These are phyloP conservation scores for Blastocystis sp. DNA, from an alignment of 352 stramenopile genomes.

Conservation along the genomic window DNA sequence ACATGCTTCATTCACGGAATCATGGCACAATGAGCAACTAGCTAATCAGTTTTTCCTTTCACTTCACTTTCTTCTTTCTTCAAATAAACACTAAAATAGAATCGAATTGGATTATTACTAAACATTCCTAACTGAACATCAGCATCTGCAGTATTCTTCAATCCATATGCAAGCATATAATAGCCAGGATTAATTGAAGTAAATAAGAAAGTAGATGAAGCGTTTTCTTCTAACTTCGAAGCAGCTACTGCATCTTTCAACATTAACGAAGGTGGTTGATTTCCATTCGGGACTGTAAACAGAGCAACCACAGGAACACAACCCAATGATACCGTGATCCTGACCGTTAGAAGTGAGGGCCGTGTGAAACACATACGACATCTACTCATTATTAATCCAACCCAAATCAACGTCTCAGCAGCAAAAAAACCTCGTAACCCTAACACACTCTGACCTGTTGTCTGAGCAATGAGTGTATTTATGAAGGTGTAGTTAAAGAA, in stretches of 20 bases:
- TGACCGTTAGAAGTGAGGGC: not conserved
- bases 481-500: not conserved
- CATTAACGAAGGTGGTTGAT: not conserved
- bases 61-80: not conserved
- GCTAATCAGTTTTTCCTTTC: not conserved
- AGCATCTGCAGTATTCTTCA: slow-evolving; percentile 12
- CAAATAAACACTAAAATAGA: slow-evolving; percentile 41
- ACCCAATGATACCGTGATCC: not conserved
- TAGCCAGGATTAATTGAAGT: not conserved
- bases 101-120: not conserved
- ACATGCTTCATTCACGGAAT: not conserved
- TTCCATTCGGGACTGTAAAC: not conserved
- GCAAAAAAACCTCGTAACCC: not conserved
- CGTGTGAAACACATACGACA: not conserved
- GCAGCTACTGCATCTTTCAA: not conserved
- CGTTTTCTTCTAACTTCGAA: not conserved
- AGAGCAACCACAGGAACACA: slow-evolving; percentile 14
- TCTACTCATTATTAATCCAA: not conserved
- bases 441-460: not conserved
- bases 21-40: not conserved
- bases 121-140: slow-evolving; percentile 10
- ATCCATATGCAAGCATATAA: slow-evolving; percentile 14
- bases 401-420: not conserved
- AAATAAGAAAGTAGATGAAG: not conserved
- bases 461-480: not conserved